These are phyloP conservation scores for Borealophlyctis nickersoniae DNA, from an alignment of 192 early-diverging fungal species.

Conservation along the genomic window DNA sequence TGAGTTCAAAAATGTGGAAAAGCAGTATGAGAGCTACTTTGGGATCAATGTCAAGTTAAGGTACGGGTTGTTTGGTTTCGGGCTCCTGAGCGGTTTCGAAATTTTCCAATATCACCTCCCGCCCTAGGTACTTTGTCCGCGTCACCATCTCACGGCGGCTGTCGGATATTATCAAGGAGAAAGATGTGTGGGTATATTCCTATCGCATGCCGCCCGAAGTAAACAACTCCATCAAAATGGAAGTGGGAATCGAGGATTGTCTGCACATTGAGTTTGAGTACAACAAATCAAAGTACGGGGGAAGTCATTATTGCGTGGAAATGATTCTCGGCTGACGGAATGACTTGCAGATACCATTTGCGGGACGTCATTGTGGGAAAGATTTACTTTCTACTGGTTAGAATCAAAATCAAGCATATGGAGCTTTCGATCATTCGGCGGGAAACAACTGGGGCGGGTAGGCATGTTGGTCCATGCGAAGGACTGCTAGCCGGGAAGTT, in stretches of 20 bases:
- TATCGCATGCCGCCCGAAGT: constrained; percentile 89
- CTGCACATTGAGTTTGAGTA: constrained; percentile 99
- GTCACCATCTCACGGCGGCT: constrained; percentile 85
- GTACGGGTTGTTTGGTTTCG: constrained; percentile 44
- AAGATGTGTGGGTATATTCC: constrained; percentile 98
- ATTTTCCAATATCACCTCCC: neutral
- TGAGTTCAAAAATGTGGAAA: constrained; percentile 99
- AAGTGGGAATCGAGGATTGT: constrained; percentile 99
- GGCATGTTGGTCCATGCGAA: constrained; percentile 6
- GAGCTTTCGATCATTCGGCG: constrained; percentile 96
- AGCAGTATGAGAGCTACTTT: constrained; percentile 96
- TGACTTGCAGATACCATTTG: constrained; percentile 77
- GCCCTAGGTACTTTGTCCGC: constrained; percentile 83
- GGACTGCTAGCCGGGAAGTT: neutral
- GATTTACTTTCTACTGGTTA: constrained; percentile 97
- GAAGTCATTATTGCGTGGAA: neutral
- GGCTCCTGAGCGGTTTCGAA: neutral
- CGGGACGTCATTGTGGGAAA: constrained; percentile 99
- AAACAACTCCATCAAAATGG: constrained; percentile 98
- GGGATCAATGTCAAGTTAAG: constrained; percentile 95
- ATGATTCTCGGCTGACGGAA: neutral
- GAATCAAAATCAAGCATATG: constrained; percentile 99
- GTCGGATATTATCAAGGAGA: constrained; percentile 83
- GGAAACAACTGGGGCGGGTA: constrained; percentile 89
- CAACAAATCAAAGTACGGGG: constrained; percentile 89